Conservation (phyloP, 2,329 filamentous ascomycete genomes). For the Pseudocercospora fijiensis region DNA sequence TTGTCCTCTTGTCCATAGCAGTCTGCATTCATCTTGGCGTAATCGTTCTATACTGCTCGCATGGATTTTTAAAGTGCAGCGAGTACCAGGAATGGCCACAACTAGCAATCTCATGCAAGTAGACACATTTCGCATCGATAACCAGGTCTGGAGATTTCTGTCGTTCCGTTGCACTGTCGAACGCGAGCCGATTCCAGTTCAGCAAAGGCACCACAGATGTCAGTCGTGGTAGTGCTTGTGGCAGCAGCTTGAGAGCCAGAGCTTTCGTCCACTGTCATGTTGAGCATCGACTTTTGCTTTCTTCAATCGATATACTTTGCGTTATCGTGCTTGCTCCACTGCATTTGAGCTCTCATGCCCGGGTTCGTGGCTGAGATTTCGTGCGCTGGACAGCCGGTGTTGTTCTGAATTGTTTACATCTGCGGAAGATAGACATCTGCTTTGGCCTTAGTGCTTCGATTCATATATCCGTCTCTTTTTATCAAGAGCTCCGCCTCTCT, state of each 20-base stretch:
- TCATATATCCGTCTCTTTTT: neutral
- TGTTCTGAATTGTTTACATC: neutral
- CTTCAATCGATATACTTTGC: neutral
- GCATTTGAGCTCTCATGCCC: neutral
- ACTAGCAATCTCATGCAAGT: neutral
- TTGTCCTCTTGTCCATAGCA: neutral
- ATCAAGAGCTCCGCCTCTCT: neutral
- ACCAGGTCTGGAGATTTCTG: neutral
- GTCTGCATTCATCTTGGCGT: neutral
- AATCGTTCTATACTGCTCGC: neutral
- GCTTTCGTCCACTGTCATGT: no score
- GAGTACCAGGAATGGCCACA: neutral
- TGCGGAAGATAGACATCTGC: neutral
- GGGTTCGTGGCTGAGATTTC: neutral
- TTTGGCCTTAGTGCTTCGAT: neutral
- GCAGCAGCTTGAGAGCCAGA: neutral
- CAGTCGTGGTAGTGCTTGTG: neutral
- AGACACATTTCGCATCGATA: neutral
- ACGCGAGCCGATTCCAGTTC: neutral
- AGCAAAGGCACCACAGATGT: neutral
- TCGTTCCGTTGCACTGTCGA: neutral
- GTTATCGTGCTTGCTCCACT: neutral
- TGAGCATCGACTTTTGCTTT: neutral
- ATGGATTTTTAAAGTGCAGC: neutral
- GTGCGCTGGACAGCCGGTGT: neutral